Base-by-base conservation (phyloP, 192 early-diverging fungal genomes). In the Coemansia sp. region DNA sequence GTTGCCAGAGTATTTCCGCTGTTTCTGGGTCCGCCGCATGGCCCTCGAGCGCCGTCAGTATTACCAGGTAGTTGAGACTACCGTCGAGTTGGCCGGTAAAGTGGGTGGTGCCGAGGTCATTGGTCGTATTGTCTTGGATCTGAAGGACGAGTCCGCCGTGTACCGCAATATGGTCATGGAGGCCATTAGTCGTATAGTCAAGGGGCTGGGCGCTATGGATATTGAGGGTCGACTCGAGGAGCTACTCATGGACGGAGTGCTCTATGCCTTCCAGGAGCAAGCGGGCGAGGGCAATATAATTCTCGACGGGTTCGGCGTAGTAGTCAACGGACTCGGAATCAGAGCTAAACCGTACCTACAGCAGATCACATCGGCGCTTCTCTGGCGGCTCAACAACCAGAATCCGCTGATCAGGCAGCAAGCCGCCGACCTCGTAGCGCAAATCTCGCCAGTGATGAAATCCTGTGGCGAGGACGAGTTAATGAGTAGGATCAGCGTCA, bases 181-280 rank as follows among this genome's bases (percentile, higher is more conserved):
- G 77, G 95, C 95, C 2, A 92, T 98, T 44, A 92, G 92, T 63
- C 90, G 92, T 61, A 93, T 96, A 13, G 80, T 93, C 24, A 72
- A 85, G 16, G 72, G 84, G 20, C 80, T 97, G 13, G 97, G 98
- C 50, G 90, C 92, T 6, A 89, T 95, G 12, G 98, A 99, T 85
- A 89, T 99, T 22, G 95, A 97, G 64, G 89, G 87, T 33, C 88
- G 96, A 16, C 80, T 97, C 71, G 97, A 97, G 77, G 95, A 96
- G 81, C 85, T 92, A n/a, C 79, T 99, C 71, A 95, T 99, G 72
- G 98, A 99, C 77, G 98, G 95, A 55, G 92, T 97, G 36, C 76
- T 99, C 52, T 98, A 95, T 78, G 96, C 98, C 9, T 99, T 99
- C 89, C 97, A 99, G 86, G 96, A 99, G 83, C 98, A 98, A 15